A percentile compares a stretch with the other conserved stretches of the same genome.
phyloP scores from a whole-genome alignment of 352 stramenopile species.

The Phytophthora chlamydospora region DNA sequence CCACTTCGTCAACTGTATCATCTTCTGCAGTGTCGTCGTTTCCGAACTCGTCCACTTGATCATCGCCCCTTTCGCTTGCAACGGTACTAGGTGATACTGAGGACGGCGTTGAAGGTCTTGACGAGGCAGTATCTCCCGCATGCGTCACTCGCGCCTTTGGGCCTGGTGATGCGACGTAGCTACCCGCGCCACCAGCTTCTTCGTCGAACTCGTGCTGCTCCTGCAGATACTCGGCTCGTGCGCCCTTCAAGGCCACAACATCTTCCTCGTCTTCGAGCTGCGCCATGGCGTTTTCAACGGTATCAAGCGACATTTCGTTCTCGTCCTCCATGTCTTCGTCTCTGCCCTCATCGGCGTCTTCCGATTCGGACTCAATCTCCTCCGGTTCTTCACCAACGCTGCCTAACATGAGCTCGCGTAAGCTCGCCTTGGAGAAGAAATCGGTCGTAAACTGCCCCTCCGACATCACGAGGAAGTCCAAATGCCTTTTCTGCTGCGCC shows the following conservation, averaged over 20 bases:
- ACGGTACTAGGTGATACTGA: slow-evolving; percentile 44
- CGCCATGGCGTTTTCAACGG: slow-evolving; percentile 94
- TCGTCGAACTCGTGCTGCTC: slow-evolving; percentile 75
- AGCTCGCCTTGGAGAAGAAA: slow-evolving; percentile 85
- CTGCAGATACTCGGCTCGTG: slow-evolving; percentile 57
- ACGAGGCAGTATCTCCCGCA: slow-evolving; percentile 6
- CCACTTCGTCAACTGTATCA: slow-evolving; percentile 21
- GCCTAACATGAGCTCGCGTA: slow-evolving; percentile 91
- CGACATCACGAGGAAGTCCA: slow-evolving; percentile 95
- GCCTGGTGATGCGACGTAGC: slow-evolving; percentile 11
- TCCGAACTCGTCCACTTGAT: slow-evolving; percentile 43
- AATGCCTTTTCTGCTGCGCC: slow-evolving; percentile 96
- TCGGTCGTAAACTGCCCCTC: slow-evolving; percentile 80
- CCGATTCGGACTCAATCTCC: slow-evolving; percentile 50
- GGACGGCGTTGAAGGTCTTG: slow-evolving; percentile 43
- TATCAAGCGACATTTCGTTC: slow-evolving; percentile 69
- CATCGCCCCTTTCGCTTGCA: slow-evolving; percentile 47
- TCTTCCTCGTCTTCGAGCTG: slow-evolving; percentile 96
- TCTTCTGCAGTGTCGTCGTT: slow-evolving; percentile 32
- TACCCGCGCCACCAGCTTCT: slow-evolving; percentile 29
- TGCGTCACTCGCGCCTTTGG: slow-evolving; percentile 1
- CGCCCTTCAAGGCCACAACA: slow-evolving; percentile 91
- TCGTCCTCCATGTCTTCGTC: slow-evolving; percentile 47
- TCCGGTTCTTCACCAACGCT: slow-evolving; percentile 22
- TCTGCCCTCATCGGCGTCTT: slow-evolving; percentile 36